Conservation (phyloP, 2,329 filamentous ascomycete genomes). For the Colletotrichum limetticola region DNA sequence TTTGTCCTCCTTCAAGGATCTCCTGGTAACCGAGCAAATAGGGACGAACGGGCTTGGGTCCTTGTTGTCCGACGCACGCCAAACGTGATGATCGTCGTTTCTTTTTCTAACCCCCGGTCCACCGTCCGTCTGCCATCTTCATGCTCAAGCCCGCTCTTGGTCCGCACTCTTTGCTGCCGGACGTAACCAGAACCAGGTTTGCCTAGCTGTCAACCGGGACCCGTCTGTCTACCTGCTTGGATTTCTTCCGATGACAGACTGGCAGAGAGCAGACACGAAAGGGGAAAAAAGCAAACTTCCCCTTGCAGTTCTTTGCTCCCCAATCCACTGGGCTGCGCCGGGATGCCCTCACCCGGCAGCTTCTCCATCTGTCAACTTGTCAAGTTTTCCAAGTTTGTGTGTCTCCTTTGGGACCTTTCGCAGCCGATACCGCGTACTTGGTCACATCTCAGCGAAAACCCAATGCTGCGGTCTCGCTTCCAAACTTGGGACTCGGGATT, state of each 20-base stretch:
- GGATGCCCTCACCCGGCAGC: neutral
- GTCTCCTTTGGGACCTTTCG: neutral
- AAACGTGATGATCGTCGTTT: slow-evolving; percentile 22
- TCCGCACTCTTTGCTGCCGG: neutral
- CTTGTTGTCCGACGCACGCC: slow-evolving; percentile 25
- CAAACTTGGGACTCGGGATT: neutral
- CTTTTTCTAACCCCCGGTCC: neutral
- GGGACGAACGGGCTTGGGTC: neutral
- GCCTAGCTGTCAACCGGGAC: neutral
- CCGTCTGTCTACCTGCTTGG: neutral
- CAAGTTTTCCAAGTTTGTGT: neutral
- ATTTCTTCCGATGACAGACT: neutral
- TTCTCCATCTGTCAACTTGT: neutral
- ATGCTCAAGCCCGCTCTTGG: neutral
- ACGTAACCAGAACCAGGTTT: neutral
- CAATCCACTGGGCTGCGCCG: neutral
- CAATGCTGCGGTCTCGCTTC: neutral
- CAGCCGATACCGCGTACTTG: neutral
- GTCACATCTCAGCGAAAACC: neutral
- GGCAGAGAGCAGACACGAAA: neutral
- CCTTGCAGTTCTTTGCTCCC: neutral
- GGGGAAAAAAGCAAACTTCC: slow-evolving; percentile 2
- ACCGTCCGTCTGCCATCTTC: slow-evolving; percentile 1
- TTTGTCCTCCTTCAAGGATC: neutral
- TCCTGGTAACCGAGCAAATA: slow-evolving; percentile 10